Evolutionary conservation across 2,329 filamentous ascomycete genomes (phyloP), one percentile per base, ranked within the genome.

Genomic region (Sclerotinia borealis): DNA sequence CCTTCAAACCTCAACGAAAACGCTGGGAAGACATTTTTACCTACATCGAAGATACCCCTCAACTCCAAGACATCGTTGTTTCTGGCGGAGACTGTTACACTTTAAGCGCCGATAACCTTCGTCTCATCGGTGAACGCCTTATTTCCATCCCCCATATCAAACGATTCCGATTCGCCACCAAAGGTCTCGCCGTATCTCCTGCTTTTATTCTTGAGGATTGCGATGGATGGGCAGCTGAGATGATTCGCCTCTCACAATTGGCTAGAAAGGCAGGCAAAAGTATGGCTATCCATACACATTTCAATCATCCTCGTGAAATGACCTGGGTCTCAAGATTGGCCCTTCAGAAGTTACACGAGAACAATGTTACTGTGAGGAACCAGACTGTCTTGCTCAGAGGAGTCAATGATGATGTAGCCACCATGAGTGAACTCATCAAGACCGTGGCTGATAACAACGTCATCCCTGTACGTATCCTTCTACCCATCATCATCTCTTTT

Each of bases 21-120:
- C 77, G 80, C n/a, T 85, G 85, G 80, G 78, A 85, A n/a, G 71
- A 75, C 2, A 79, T 80, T n/a, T 81, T 87, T 61, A 72, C 78
- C 2, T 83, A 88, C 71, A 85, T 89, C 54, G 79, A 80, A 68
- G 73, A 72, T 50, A 81, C 75, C 17, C 78, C 78, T 1, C 72
- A 68, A 2, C 74, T 88, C 7, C 77, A 80, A 39, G 85, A 88
- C 68, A 81, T 88, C 41, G 84, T 87, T 1, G 77, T 88, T 10
- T 88, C 85, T 0, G 85, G 85, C 0, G 85, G 85, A 11, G 85
- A 88, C 72, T 77, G 82, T 0, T 88, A 83, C 71, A 84, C 83
- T 62, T 77, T 88, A 3, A 72, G 77, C 22, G 80, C 82, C 0
- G 75, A 83, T 1, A 77, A 85, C 27, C 76, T 88, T 5, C 74